Percentiles rank a stretch among this genome's conserved stretches.
These are phyloP conservation scores for Mrakia gelida DNA, from an alignment of 768 basidiomycete species.

Conservation along the genomic window DNA sequence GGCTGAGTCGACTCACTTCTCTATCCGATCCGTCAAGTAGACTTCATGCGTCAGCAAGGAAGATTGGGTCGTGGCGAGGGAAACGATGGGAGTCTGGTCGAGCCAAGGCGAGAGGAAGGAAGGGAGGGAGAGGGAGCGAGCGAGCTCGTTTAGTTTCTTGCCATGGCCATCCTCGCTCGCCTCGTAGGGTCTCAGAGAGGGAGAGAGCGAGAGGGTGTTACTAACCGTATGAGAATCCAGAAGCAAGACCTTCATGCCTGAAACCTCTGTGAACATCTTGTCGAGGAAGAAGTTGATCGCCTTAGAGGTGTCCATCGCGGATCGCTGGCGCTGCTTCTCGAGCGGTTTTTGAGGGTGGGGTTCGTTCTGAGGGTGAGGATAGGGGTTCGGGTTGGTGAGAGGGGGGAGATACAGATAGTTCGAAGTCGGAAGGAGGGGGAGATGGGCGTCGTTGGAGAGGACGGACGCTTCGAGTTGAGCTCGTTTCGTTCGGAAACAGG, in stretches of 20 bases:
- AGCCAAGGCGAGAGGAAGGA: not conserved
- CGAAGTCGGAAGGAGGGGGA: too few relatives aligned
- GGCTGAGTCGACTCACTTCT: slow-evolving; percentile 57
- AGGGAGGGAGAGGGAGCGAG: too few relatives aligned
- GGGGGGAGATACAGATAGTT: too few relatives aligned
- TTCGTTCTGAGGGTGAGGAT: too few relatives aligned
- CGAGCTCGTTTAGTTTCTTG: not conserved
- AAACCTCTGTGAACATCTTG: slow-evolving; percentile 77
- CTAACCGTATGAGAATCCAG: slow-evolving; percentile 89
- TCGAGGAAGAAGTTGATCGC: slow-evolving; percentile 90
- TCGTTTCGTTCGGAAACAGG: too few relatives aligned
- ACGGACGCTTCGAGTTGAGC: too few relatives aligned
- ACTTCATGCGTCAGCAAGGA: slow-evolving; percentile 90
- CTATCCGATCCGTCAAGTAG: slow-evolving; percentile 95
- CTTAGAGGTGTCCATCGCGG: slow-evolving; percentile 84
- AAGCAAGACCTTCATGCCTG: slow-evolving; percentile 90
- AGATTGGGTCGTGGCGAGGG: slow-evolving; percentile 88
- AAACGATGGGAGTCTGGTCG: slow-evolving; percentile 83
- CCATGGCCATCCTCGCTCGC: not conserved
- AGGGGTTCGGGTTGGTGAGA: too few relatives aligned
- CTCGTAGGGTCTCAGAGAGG: not conserved
- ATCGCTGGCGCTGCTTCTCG: not conserved
- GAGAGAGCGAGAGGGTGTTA: slow-evolving; percentile 17
- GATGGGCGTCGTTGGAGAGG: too few relatives aligned
- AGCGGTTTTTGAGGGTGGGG: not conserved